Conservation (phyloP, 176 grass and related monocot genomes). For the Oryza glaberrima region DNA sequence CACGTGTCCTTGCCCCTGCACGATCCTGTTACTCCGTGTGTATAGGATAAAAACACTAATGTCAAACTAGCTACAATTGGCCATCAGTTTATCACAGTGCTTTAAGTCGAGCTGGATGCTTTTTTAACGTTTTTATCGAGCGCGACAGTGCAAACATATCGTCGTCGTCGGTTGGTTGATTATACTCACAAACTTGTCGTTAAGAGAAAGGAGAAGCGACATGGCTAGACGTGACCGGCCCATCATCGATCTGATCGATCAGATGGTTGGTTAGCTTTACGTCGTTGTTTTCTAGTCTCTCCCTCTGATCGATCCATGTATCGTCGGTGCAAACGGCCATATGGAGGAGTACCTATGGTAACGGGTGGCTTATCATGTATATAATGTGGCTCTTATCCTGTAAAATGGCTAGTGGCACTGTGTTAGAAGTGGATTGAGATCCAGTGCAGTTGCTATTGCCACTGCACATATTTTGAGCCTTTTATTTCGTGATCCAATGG, state of each 20-base stretch:
- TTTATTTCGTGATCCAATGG: too few relatives aligned
- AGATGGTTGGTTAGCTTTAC: not conserved
- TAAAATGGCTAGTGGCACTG: not conserved
- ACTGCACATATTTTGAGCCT: too few relatives aligned
- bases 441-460: too few relatives aligned
- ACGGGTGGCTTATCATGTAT: not conserved
- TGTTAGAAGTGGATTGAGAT: too few relatives aligned
- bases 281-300: not conserved
- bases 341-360: too few relatives aligned
- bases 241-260: not conserved
- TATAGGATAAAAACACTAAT: not conserved
- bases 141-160: not conserved
- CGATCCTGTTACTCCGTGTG: not conserved
- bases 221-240: not conserved
- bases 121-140: not conserved
- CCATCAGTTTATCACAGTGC: too few relatives aligned
- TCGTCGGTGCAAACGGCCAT: constrained; percentile 22
- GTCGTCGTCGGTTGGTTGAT: not conserved
- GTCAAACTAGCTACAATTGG: too few relatives aligned
- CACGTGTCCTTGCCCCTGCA: not conserved
- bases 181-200: not conserved
- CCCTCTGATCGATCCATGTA: not conserved
- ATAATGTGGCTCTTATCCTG: too few relatives aligned
- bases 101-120: not conserved
- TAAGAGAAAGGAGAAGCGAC: not conserved